A percentile compares a stretch with the other conserved stretches of the same genome.
Evolutionary conservation across 2,329 filamentous ascomycete genomes (phyloP).

Genomic region (Aspergillus sp.): DNA sequence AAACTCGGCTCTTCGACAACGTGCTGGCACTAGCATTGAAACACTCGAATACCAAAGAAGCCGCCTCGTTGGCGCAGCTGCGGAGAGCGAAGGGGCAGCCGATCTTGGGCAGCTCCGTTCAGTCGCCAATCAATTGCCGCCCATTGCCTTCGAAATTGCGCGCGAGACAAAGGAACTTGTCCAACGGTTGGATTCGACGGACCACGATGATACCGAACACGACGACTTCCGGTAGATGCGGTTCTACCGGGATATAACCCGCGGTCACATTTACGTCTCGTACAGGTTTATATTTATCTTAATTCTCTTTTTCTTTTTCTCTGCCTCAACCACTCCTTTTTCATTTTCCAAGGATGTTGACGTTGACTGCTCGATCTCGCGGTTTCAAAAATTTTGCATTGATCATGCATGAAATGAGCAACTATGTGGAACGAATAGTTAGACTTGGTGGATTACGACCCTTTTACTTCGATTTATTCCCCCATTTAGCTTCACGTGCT

Average conservation of each 20-base stretch:
- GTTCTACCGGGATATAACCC: background rate
- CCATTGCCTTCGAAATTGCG: conserved; percentile 83
- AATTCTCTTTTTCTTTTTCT: background rate
- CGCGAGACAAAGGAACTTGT: conserved; percentile 76
- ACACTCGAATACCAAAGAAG: conserved; percentile 62
- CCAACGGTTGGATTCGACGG: conserved; percentile 45
- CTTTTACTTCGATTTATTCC: conserved; percentile 15
- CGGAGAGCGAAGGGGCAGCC: conserved; percentile 61
- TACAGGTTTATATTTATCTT: background rate
- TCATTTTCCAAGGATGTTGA: conserved; percentile 8
- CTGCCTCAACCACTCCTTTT: conserved; percentile 3
- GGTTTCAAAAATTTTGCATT: conserved; percentile 16
- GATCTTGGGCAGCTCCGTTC: conserved; percentile 51
- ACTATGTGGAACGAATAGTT: conserved; percentile 27
- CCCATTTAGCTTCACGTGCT: conserved; percentile 19
- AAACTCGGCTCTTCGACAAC: conserved; percentile 50
- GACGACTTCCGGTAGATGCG: conserved; percentile 40
- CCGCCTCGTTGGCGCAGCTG: conserved; percentile 63
- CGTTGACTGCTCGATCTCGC: conserved; percentile 11
- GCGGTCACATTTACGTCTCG: conserved; percentile 2
- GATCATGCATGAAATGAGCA: conserved; percentile 27
- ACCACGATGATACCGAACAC: conserved; percentile 33
- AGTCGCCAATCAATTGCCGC: conserved; percentile 71
- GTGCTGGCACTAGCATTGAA: conserved; percentile 41
- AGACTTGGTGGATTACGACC: conserved; percentile 22